A percentile compares a stretch with the other conserved stretches of the same genome.
These are phyloP conservation scores for Sarocladium kiliense DNA, from an alignment of 2,329 filamentous ascomycete species.

Conservation along the genomic window DNA sequence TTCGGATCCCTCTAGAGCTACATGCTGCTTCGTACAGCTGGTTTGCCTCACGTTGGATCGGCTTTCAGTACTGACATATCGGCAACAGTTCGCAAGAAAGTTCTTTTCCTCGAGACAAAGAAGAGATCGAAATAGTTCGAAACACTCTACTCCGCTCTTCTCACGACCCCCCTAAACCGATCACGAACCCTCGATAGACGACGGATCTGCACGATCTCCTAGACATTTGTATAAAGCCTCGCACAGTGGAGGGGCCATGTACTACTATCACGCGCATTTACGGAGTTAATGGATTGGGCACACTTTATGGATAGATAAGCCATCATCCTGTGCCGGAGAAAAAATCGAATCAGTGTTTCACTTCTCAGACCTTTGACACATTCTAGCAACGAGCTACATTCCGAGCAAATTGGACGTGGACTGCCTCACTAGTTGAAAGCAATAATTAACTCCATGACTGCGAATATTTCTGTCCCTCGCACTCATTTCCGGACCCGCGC, in stretches of 20 bases:
- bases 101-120: conserved; percentile 92
- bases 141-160: conserved; percentile 10
- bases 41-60: no score
- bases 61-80: background rate
- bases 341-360: background rate
- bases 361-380: background rate
- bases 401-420: background rate
- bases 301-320: background rate
- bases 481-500: no score
- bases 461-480: no score
- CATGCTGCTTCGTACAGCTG: no score
- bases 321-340: background rate
- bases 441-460: no score
- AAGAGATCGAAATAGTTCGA: conserved; percentile 61
- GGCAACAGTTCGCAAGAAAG: conserved; percentile 72
- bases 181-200: background rate
- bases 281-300: conserved; percentile 5
- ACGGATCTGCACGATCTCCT: background rate
- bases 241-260: background rate
- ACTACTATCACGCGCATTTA: conserved; percentile 8
- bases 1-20: background rate
- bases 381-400: background rate
- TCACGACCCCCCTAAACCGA: background rate
- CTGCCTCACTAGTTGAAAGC: no score
- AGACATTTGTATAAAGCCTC: background rate